Percentiles rank a stretch among this genome's conserved stretches.
These are phyloP conservation scores for Chaetoceros tenuissimus DNA, from an alignment of 108 stramenopile genomes.

Conservation along the genomic window DNA sequence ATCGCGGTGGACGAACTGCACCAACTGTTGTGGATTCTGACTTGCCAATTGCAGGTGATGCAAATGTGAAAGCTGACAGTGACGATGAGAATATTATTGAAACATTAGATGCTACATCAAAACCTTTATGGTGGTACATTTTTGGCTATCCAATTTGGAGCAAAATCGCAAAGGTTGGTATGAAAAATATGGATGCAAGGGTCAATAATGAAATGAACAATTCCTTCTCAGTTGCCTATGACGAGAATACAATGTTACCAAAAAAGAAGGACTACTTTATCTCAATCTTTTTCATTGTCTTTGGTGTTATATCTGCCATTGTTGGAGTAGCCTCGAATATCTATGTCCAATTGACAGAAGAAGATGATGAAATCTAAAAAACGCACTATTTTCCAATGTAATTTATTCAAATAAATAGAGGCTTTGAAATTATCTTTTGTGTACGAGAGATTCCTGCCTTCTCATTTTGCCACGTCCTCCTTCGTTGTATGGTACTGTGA, in stretches of 20 bases:
- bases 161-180: constrained; percentile 19
- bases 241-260: constrained; percentile 24
- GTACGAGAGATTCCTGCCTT: too few species aligned
- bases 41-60: constrained; percentile 60
- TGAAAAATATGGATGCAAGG: constrained; percentile 18
- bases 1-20: constrained; percentile 11
- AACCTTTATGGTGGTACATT: constrained; percentile 40
- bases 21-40: constrained; percentile 16
- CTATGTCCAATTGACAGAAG: constrained; percentile 53
- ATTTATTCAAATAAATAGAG: too few species aligned
- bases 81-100: constrained; percentile 33
- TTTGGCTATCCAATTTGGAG: constrained; percentile 24
- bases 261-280: constrained; percentile 38
- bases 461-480: too few species aligned
- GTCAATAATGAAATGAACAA: constrained; percentile 14
- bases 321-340: constrained; percentile 63
- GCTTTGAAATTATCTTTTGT: too few species aligned
- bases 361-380: too few species aligned
- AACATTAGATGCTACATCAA: background rate
- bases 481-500: too few species aligned
- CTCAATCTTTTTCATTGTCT: constrained; percentile 56
- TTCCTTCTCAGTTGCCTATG: constrained; percentile 3
- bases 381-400: too few species aligned
- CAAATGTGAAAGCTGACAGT: too few species aligned
- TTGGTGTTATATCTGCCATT: constrained; percentile 52